These are phyloP conservation scores for Claviceps maximensis DNA, from an alignment of 2,329 filamentous ascomycete genomes.

Conservation along the genomic window DNA sequence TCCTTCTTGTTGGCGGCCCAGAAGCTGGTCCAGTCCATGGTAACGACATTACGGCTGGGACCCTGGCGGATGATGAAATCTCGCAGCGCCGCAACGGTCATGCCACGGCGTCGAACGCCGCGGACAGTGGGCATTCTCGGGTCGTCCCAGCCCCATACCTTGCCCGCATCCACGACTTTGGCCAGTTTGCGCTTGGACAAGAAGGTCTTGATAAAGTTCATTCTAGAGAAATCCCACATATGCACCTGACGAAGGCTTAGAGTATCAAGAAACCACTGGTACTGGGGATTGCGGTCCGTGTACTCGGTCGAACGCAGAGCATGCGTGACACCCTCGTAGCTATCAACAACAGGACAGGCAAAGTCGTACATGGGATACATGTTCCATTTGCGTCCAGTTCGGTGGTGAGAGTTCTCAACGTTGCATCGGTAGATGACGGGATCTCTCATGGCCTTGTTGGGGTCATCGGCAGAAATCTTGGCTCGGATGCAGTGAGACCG, in stretches of 20 bases:
- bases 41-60: constrained; percentile 70
- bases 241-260: constrained; percentile 63
- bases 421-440: constrained; percentile 97
- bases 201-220: constrained; percentile 75
- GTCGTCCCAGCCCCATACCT: constrained; percentile 76
- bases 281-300: constrained; percentile 74
- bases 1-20: constrained; percentile 69
- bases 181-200: constrained; percentile 78
- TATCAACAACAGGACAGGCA: constrained; percentile 70
- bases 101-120: constrained; percentile 63
- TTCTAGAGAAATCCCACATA: constrained; percentile 74
- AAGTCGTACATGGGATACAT: constrained; percentile 84
- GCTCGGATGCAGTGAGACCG: constrained; percentile 82
- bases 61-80: constrained; percentile 80
- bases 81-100: constrained; percentile 65
- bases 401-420: constrained; percentile 51
- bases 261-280: constrained; percentile 71
- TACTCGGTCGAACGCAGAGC: constrained; percentile 77
- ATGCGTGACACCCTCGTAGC: constrained; percentile 70
- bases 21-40: constrained; percentile 69
- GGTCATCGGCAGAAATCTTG: constrained; percentile 82
- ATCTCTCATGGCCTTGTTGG: constrained; percentile 91
- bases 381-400: constrained; percentile 69
- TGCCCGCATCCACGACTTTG: constrained; percentile 64
- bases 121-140: constrained; percentile 77